Base-by-base conservation (phyloP, 495 filamentous ascomycete species). In the Lepidopterella palustris region DNA sequence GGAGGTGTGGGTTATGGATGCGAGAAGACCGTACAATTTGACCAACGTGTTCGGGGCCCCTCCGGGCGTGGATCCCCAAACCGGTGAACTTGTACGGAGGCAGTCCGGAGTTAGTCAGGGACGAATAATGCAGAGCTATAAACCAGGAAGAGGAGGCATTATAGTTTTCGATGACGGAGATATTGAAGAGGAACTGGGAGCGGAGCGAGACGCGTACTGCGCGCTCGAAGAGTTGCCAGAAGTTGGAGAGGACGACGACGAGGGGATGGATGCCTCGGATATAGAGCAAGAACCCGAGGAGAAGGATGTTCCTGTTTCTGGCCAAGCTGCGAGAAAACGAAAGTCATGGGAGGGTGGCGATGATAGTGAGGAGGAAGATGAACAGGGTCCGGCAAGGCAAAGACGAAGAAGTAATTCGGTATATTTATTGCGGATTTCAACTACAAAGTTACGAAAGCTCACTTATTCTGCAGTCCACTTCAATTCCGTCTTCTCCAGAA, bases 91-190 rank as follows among this genome's bases (percentile, higher is more conserved):
- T 28, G 75, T 80, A 45, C 74, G 74, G 2, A 80, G 83, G 64
- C 71, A 77, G 48, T 3, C 23, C 59, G 83, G 78, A 18, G 77
- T 85, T 0, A 77, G 82, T 0, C 77, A 81, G 50, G 93, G 93
- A 0, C 81, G 81, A 53, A 83, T 96, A 27, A 79, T 80, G 29
- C 76, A 79, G n/a, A 71, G 78, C 1, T 96, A 92, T 70, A 80
- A 80, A 61, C 84, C 85, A 18, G 88, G 88, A 31, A 84, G 80
- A 59, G 91, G 91, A 26, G 91, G 91, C 0, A 89, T 96, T 60
- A 78, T 96, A 56, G 90, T 95, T 4, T 93, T 89, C 72, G 95
- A 97, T 67, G 95, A 97, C 72, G 95, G 92, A 15, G 93, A 98
- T 73, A 93, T 98, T 47, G 88, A 92, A 62, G 89, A 92, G 54